These are phyloP conservation scores for Geotrichum klebahnii DNA, from an alignment of 1,139 yeast species.

Conservation along the genomic window DNA sequence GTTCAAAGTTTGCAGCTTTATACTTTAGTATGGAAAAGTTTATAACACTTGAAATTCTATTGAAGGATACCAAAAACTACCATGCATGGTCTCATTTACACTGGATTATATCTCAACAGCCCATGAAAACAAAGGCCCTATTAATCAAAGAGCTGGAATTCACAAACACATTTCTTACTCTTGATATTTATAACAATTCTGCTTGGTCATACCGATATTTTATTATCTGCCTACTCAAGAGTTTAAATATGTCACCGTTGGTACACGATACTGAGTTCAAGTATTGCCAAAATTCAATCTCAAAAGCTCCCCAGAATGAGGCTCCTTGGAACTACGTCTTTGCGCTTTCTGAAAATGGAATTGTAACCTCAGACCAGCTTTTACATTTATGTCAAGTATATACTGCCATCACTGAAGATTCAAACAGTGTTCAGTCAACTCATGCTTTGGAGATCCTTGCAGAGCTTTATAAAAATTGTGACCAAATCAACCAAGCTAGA, in stretches of 20 bases:
- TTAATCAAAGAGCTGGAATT: constrained; percentile 50
- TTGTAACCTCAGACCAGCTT: constrained; percentile 37
- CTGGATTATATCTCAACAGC: constrained; percentile 58
- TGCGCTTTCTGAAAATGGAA: constrained; percentile 51
- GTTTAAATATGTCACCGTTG: too few relatives aligned
- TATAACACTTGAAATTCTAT: constrained; percentile 60
- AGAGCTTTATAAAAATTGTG: constrained; percentile 44
- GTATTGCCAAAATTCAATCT: constrained; percentile 49
- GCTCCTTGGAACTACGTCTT: constrained; percentile 82
- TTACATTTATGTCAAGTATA: constrained; percentile 23
- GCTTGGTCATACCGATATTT: constrained; percentile 91
- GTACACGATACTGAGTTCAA: constrained; percentile 43
- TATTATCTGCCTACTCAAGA: constrained; percentile 33
- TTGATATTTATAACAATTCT: constrained; percentile 81
- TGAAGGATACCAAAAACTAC: constrained; percentile 80
- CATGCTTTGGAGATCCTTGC: constrained; percentile 68
- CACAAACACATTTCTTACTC: constrained; percentile 47
- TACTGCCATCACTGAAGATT: background rate
- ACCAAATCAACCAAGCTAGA: constrained; percentile 39
- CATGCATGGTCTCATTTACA: constrained; percentile 93
- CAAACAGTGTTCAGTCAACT: constrained; percentile 46
- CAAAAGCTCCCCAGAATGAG: constrained; percentile 70
- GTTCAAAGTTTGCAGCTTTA: constrained; percentile 20
- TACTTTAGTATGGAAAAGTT: constrained; percentile 57
- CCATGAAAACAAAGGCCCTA: constrained; percentile 3